Evolutionary conservation across 129 eudicot genomes (phyloP), one percentile per base, ranked within the genome.

Genomic region (Centrapalus pauciflorus): DNA sequence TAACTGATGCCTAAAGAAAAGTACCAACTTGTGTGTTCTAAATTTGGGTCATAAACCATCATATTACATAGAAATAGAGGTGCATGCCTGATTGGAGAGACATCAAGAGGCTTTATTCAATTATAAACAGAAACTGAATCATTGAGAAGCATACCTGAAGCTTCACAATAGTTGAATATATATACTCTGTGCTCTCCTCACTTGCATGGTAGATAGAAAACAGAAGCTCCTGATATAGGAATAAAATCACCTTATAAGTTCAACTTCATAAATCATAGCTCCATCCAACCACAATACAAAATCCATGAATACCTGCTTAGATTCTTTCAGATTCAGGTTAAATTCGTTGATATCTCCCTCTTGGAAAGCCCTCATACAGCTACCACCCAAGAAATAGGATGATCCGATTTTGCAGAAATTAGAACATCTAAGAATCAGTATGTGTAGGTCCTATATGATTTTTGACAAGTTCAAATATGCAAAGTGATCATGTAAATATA

Each of bases 311-410:
- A 84, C 99, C 96, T 93, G 95, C 81, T 94, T 94, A 61, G 97
- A 80, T 54, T 82, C 80, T 54, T 77, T 86, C 67, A 94, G 68
- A 61, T 75, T 83, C 55, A 67, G 57, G 55, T 80, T 74, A 72
- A 86, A 94, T 56, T 89, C 99, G 71, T 70, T 72, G 46, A 40
- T 58, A 78, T 84, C 97, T 34, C 99, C 99, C 84, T 81, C 99
- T 61, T 84, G 81, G 56, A 94, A 82, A 64, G 95, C 95, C 84
- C 95, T 80, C 52, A 94, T 79, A 77, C 99, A 94, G 79, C 99
- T 94, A 75, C 55, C 12, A 70, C 33, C 40, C 49, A 63, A 81
- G 30, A 79, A 24, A 49, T 20, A 72, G 28, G 66, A 54, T 7
- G 24, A 70, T 28, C 35, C 52, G 72, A 32, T 32, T 73, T 33